Evolutionary conservation across 2,329 filamentous ascomycete genomes (phyloP), one percentile per base, ranked within the genome.

Genomic region (Nothomitra cinnamomea): DNA sequence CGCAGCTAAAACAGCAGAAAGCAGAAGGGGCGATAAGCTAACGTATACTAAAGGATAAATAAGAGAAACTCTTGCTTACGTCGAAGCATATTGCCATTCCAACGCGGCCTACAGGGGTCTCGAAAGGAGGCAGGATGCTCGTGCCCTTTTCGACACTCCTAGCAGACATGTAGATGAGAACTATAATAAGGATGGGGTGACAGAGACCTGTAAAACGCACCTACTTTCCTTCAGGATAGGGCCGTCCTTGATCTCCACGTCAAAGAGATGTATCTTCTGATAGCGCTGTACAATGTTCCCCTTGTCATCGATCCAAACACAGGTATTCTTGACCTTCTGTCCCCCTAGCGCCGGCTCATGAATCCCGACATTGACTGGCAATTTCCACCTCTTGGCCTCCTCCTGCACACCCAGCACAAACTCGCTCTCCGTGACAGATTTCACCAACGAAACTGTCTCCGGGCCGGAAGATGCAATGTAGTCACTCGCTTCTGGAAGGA

Each of bases 231-330:
- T 78, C 57, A 85, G 64, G 0, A 71, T 66, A 0, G 80, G 79
- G 0, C 78, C 78, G 22, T 70, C 69, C 53, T 74, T 68, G 55
- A 80, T 76, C 42, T 74, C 73, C 55, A 80, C 76, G 65, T 95
- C 87, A 67, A 96, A 95, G 13, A 95, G 75, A 65, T 95, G 89
- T 32, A 95, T 70, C 66, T 96, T 96, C 66, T 94, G 84, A 68
- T 95, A 95, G 19, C 74, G 70, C 13, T 81, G 73, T 1, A 68
- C 66, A 25, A 85, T 79, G 3, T 72, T 62, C 0, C 82, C 82
- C 0, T 69, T 61, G 42, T 75, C 72, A 60, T 80, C 69, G 58
- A 86, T 85, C 79, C 80, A 85, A 47, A 85, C 70, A 25, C 80
- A 69, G 0, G 76, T 79, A 61, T 85, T 85, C 56, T 75, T 77